A percentile compares a stretch with the other conserved stretches of the same genome.
Evolutionary conservation across 2,329 filamentous ascomycete species (phyloP).

Genomic region (Fusarium nelsonii): DNA sequence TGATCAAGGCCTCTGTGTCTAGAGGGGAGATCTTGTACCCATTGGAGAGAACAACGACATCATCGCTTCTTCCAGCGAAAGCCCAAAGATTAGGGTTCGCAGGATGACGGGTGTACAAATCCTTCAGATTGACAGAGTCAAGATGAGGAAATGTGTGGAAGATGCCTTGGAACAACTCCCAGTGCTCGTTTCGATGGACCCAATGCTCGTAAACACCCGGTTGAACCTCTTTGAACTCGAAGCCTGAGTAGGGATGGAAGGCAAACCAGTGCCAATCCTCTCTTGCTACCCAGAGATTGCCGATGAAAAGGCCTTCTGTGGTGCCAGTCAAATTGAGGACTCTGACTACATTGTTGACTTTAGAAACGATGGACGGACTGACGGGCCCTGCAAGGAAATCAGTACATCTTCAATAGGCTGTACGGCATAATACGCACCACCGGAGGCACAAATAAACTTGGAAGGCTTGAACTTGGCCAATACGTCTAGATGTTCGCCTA

Average conservation of each 20-base stretch:
- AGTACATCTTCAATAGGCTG: not conserved
- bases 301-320: conserved; percentile 53
- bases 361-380: conserved; percentile 45
- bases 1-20: conserved; percentile 48
- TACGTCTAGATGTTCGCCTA: conserved; percentile 50
- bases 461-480: conserved; percentile 50
- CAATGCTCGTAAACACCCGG: conserved; percentile 51
- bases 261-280: conserved; percentile 52
- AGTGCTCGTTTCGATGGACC: conserved; percentile 50
- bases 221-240: conserved; percentile 52
- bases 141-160: conserved; percentile 51
- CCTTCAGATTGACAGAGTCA: conserved; percentile 49
- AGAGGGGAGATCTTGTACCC: conserved; percentile 51
- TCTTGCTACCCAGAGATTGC: conserved; percentile 45
- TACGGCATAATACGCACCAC: not conserved
- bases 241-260: conserved; percentile 53
- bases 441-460: conserved; percentile 53
- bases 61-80: conserved; percentile 49
- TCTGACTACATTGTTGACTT: conserved; percentile 51
- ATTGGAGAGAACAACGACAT: conserved; percentile 50
- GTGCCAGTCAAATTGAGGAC: conserved; percentile 53
- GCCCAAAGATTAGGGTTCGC: conserved; percentile 49
- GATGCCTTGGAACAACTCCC: conserved; percentile 35
- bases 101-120: conserved; percentile 48
- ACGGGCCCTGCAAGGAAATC: conserved; percentile 38